phyloP scores from a whole-genome alignment of 2,329 filamentous ascomycete genomes.

The Pestalotiopsis sp. region DNA sequence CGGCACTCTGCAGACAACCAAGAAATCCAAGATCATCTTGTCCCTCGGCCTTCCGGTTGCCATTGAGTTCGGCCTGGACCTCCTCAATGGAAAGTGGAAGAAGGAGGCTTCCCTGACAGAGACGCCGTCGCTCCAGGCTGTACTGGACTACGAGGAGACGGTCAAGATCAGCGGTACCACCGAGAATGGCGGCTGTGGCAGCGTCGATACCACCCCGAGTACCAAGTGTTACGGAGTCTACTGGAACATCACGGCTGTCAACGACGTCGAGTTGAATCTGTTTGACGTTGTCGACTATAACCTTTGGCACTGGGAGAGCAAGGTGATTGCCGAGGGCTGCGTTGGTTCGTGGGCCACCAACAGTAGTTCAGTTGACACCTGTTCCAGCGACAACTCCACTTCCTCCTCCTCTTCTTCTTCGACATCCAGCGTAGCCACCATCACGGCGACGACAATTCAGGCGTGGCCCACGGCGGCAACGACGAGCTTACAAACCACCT shows the following conservation, averaged over 20 bases:
- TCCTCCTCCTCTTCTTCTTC: neutral
- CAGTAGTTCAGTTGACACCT: neutral
- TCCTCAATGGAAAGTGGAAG: neutral
- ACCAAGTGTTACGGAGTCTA: conserved; percentile 2
- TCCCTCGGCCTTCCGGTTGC: neutral
- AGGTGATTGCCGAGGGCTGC: neutral
- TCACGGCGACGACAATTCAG: neutral
- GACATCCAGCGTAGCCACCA: neutral
- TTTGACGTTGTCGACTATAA: conserved; percentile 1
- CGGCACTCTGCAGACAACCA: neutral
- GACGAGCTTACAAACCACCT: neutral
- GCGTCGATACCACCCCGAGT: neutral
- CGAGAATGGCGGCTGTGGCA: neutral
- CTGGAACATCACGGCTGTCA: conserved; percentile 4
- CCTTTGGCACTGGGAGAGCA: conserved; percentile 1
- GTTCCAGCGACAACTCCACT: neutral
- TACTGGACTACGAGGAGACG: neutral
- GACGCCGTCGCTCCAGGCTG: conserved; percentile 1
- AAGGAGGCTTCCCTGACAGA: conserved; percentile 6
- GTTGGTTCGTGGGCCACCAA: neutral
- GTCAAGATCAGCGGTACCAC: neutral
- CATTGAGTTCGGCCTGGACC: neutral
- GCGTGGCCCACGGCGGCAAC: neutral
- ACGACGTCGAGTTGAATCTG: conserved; percentile 2
- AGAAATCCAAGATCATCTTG: neutral